These are phyloP conservation scores for Ilex asprella DNA, from an alignment of 257 asterid species.

Conservation along the genomic window DNA sequence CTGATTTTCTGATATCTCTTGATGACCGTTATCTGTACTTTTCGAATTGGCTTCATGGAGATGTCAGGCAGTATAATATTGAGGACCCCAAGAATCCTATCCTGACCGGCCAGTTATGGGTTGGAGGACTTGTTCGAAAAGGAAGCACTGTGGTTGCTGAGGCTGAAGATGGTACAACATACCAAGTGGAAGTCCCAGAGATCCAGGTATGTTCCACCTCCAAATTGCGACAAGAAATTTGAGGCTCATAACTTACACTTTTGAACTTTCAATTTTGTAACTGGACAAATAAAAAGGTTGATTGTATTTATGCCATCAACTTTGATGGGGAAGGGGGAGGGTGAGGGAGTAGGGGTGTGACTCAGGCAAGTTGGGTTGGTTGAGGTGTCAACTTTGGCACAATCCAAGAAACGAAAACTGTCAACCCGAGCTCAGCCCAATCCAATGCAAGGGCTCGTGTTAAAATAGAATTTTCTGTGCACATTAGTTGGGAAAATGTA, in stretches of 20 bases:
- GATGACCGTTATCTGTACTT: slow-evolving; percentile 73
- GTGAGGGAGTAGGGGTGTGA: too few relatives aligned
- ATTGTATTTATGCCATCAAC: too few relatives aligned
- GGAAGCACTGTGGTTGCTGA: slow-evolving; percentile 66
- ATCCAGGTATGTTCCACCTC: slow-evolving; percentile 47
- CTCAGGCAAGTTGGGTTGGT: too few relatives aligned
- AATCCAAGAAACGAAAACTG: too few relatives aligned
- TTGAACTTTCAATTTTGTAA: too few relatives aligned
- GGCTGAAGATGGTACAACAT: slow-evolving; percentile 69
- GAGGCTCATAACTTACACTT: neutral
- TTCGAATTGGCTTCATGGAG: slow-evolving; percentile 96
- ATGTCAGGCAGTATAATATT: slow-evolving; percentile 75
- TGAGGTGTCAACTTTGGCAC: too few relatives aligned
- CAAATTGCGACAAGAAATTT: neutral
- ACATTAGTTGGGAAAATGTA: too few relatives aligned
- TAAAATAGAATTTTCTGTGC: too few relatives aligned
- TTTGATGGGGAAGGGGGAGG: too few relatives aligned
- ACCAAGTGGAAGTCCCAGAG: slow-evolving; percentile 67
- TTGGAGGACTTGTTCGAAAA: slow-evolving; percentile 63
- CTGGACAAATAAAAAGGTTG: too few relatives aligned
- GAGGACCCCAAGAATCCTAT: slow-evolving; percentile 67
- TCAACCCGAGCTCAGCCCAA: too few relatives aligned
- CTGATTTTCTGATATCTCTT: slow-evolving; percentile 68
- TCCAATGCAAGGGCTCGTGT: too few relatives aligned
- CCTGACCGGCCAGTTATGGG: slow-evolving; percentile 73